phyloP scores from a whole-genome alignment of 306 rosid genomes.

The Cicer pinnatifidum region DNA sequence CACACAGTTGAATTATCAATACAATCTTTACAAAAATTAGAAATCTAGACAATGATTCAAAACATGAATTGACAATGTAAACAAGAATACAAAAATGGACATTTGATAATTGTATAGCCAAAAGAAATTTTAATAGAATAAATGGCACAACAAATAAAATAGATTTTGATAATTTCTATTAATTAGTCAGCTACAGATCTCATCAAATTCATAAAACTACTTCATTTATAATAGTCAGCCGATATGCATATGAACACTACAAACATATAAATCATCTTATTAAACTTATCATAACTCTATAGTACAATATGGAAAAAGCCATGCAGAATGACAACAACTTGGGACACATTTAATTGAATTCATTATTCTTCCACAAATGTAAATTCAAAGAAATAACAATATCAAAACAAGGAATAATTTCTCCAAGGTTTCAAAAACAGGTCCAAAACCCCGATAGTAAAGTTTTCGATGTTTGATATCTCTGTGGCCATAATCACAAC shows the following conservation, averaged over 20 bases:
- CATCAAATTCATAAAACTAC: slow-evolving; percentile 33
- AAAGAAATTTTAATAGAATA: slow-evolving; percentile 20
- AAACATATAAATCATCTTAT: slow-evolving; percentile 4
- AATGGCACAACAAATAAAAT: background rate
- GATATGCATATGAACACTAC: background rate
- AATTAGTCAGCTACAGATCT: slow-evolving; percentile 26
- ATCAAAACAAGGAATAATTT: slow-evolving; percentile 15
- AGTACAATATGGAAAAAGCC: background rate
- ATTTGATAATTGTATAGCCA: slow-evolving; percentile 21
- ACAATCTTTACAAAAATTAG: slow-evolving; percentile 8
- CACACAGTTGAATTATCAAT: slow-evolving; percentile 8
- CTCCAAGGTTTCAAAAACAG: background rate
- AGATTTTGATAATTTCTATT: background rate
- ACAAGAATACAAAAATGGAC: background rate
- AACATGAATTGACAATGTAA: slow-evolving; percentile 1
- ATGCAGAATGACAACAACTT: slow-evolving; percentile 9
- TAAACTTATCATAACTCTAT: background rate
- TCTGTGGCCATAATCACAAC: background rate
- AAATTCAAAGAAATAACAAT: slow-evolving; percentile 23
- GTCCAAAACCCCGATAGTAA: background rate
- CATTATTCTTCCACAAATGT: slow-evolving; percentile 6
- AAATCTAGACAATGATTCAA: slow-evolving; percentile 14
- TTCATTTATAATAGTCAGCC: slow-evolving; percentile 1
- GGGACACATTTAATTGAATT: background rate
- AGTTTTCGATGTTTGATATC: background rate